These are phyloP conservation scores for Suhomyces anneliseae DNA, from an alignment of 1,139 yeast species.

Conservation along the genomic window DNA sequence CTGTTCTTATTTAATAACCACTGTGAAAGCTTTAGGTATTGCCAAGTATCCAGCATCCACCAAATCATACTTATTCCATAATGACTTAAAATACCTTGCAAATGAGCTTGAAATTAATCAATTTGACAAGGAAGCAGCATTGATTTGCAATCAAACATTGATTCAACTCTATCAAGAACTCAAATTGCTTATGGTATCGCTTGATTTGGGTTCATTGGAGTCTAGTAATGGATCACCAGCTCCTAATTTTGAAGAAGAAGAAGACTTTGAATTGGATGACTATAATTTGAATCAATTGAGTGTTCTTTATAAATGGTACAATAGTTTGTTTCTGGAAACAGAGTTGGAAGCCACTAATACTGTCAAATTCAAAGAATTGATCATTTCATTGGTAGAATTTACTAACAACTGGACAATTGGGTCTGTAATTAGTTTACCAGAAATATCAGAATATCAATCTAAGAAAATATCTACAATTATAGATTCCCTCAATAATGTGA, in stretches of 20 bases:
- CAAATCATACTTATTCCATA: slow-evolving; percentile 35
- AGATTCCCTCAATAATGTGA: slow-evolving; percentile 18
- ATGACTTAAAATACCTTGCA: slow-evolving; percentile 35
- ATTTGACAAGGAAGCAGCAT: slow-evolving; percentile 20
- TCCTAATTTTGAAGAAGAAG: slow-evolving; percentile 11
- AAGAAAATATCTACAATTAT: slow-evolving; percentile 31
- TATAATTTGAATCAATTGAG: slow-evolving; percentile 23
- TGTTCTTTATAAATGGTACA: slow-evolving; percentile 28
- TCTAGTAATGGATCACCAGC: slow-evolving; percentile 2
- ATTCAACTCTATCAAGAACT: slow-evolving; percentile 24
- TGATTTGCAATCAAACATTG: slow-evolving; percentile 24
- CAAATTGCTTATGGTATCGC: slow-evolving; percentile 16
- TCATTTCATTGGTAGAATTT: slow-evolving; percentile 31
- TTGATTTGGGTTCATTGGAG: slow-evolving; percentile 15
- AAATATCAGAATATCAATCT: slow-evolving; percentile 41
- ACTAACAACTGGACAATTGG: slow-evolving; percentile 32
- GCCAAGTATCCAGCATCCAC: slow-evolving; percentile 34
- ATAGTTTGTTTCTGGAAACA: slow-evolving; percentile 21
- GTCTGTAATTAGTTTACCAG: slow-evolving; percentile 27
- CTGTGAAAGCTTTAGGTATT: slow-evolving; percentile 34
- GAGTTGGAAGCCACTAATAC: slow-evolving; percentile 29
- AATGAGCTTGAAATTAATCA: slow-evolving; percentile 14
- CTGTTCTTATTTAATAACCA: slow-evolving; percentile 18
- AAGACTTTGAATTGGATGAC: slow-evolving; percentile 23
- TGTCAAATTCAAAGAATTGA: slow-evolving; percentile 27